phyloP scores from a whole-genome alignment of 108 stramenopile genomes.

The Cyclostephanos invisitatus region DNA sequence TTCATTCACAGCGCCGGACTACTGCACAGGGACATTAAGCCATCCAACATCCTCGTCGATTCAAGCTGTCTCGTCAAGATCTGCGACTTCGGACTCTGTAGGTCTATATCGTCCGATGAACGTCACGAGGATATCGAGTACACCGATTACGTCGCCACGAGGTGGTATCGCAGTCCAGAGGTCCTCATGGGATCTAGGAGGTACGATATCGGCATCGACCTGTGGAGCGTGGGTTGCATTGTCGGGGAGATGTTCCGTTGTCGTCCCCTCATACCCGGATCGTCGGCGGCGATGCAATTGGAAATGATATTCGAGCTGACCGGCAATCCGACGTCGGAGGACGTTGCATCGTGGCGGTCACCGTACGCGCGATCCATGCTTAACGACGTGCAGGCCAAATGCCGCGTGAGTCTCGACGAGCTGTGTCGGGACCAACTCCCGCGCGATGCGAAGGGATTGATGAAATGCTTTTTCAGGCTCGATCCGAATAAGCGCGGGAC shows the following conservation, averaged over 20 bases:
- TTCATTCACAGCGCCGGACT: conserved; percentile 79
- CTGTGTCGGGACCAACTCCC: conserved; percentile 68
- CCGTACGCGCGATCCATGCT: conserved; percentile 70
- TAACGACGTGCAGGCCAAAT: conserved; percentile 53
- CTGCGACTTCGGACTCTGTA: conserved; percentile 86
- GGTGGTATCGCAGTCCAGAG: conserved; percentile 88
- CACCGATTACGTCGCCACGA: conserved; percentile 88
- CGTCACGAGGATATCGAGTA: conserved; percentile 56
- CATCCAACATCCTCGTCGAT: conserved; percentile 85
- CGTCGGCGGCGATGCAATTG: conserved; percentile 66
- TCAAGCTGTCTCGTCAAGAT: conserved; percentile 59
- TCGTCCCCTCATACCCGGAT: conserved; percentile 66
- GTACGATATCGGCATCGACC: conserved; percentile 80
- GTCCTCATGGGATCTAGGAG: conserved; percentile 78
- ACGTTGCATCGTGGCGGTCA: conserved; percentile 62
- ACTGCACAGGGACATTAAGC: conserved; percentile 83
- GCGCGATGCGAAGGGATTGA: conserved; percentile 62
- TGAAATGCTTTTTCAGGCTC: conserved; percentile 68
- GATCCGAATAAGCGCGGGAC: conserved; percentile 69
- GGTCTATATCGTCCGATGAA: conserved; percentile 65
- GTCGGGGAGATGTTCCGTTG: conserved; percentile 62
- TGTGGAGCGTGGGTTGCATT: conserved; percentile 86
- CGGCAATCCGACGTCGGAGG: conserved; percentile 53
- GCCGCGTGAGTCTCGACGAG: conserved; percentile 56
- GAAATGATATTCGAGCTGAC: conserved; percentile 73